Evolutionary conservation across 73 alveolate genomes (phyloP).

Genomic region (Urostyla sp.): DNA sequence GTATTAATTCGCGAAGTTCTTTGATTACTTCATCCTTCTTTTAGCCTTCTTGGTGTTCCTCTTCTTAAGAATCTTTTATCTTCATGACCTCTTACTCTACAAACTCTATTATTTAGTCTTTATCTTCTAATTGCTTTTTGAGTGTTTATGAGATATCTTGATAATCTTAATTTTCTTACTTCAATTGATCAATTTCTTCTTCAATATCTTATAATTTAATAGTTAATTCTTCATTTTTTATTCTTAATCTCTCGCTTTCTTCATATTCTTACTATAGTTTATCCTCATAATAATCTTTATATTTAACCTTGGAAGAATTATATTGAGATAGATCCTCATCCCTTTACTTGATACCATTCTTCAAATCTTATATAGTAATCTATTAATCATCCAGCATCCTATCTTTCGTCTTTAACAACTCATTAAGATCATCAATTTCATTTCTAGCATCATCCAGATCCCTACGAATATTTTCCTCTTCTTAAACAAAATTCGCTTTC

Average conservation of each 20-base stretch:
- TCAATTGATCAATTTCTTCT: constrained; percentile 39
- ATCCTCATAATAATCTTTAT: constrained; percentile 56
- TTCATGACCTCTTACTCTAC: constrained; percentile 31
- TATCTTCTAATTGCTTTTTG: constrained; percentile 36
- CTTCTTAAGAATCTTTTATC: not conserved
- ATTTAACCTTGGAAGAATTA: constrained; percentile 41
- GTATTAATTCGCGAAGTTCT: too few species aligned
- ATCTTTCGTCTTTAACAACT: constrained; percentile 54
- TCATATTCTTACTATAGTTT: constrained; percentile 62
- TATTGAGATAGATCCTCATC: constrained; percentile 56
- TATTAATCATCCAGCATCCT: constrained; percentile 73
- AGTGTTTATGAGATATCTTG: not conserved
- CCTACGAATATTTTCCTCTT: constrained; percentile 10
- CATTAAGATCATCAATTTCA: constrained; percentile 46
- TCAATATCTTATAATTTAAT: constrained; percentile 32
- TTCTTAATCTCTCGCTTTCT: constrained; percentile 50
- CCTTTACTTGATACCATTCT: constrained; percentile 2
- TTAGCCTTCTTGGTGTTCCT: constrained; percentile 10
- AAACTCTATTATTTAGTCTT: constrained; percentile 10
- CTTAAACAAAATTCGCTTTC: not conserved
- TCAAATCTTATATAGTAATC: constrained; percentile 44
- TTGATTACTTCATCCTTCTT: constrained; percentile 33
- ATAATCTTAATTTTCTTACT: constrained; percentile 27
- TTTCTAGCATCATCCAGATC: constrained; percentile 57
- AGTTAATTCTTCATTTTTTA: constrained; percentile 26